Evolutionary conservation across 805 yeast genomes (phyloP).

Genomic region (Pichia paraexigua): DNA sequence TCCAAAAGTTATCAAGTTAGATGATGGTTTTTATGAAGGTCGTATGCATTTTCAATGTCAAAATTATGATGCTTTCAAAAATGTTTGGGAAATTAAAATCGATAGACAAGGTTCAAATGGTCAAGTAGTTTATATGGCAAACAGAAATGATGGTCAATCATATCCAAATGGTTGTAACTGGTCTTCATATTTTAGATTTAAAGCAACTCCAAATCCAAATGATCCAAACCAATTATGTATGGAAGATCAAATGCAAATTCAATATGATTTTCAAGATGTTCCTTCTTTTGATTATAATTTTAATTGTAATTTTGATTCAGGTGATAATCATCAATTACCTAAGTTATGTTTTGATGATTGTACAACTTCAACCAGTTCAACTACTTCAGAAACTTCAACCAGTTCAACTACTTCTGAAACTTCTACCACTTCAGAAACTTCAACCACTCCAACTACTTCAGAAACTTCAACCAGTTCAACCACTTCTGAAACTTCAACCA

Average conservation of each 20-base stretch:
- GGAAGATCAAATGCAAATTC: neutral
- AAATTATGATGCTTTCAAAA: neutral
- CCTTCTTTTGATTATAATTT: neutral
- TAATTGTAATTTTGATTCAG: neutral
- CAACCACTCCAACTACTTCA: no score
- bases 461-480: no score
- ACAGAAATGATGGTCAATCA: no score
- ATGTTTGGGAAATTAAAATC: neutral
- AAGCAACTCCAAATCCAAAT: neutral
- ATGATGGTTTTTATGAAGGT: no score
- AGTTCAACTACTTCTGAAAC: no score
- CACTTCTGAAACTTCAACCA: no score
- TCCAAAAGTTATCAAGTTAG: no score
- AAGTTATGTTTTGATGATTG: neutral
- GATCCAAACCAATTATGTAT: neutral
- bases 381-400: no score
- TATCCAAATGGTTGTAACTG: neutral
- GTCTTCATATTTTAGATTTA: neutral
- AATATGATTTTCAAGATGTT: neutral
- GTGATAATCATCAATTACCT: neutral
- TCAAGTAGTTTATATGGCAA: no score
- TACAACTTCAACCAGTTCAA: no score
- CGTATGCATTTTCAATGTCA: neutral
- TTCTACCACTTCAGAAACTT: no score
- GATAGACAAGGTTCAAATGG: neutral